Evolutionary conservation across 208 protist genomes (phyloP).

Genomic region (Leishmania major): DNA sequence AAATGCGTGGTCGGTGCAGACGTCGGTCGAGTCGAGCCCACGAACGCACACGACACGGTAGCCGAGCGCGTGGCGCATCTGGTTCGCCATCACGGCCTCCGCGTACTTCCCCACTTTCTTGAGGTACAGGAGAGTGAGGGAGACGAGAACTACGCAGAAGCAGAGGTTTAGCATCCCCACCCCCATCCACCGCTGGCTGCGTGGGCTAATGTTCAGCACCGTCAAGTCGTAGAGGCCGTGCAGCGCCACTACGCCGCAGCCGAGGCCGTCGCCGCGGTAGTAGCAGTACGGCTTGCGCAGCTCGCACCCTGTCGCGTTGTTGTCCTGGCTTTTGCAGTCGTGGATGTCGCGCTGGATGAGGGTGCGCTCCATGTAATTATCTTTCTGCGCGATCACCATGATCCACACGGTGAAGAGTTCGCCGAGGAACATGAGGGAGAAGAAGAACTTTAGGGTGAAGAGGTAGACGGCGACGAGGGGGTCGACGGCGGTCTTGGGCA

Average conservation of each 20-base stretch:
- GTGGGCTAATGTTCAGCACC: slow-evolving; percentile 67
- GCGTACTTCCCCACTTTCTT: slow-evolving; percentile 56
- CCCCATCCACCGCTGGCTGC: slow-evolving; percentile 55
- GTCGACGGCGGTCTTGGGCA: slow-evolving; percentile 62
- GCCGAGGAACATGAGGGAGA: slow-evolving; percentile 63
- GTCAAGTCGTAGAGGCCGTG: slow-evolving; percentile 85
- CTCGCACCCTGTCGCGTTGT: slow-evolving; percentile 60
- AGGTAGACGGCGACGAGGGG: slow-evolving; percentile 83
- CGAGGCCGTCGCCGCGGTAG: slow-evolving; percentile 37
- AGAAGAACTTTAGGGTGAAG: slow-evolving; percentile 78
- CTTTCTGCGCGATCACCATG: slow-evolving; percentile 48
- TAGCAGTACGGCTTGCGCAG: slow-evolving; percentile 58
- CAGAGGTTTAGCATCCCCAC: slow-evolving; percentile 67
- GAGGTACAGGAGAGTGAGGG: slow-evolving; percentile 54
- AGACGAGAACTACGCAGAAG: slow-evolving; percentile 61
- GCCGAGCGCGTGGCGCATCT: slow-evolving; percentile 69
- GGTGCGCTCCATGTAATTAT: slow-evolving; percentile 48
- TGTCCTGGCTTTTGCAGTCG: slow-evolving; percentile 39
- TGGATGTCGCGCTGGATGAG: slow-evolving; percentile 57
- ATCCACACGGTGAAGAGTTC: slow-evolving; percentile 73
- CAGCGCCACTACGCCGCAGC: slow-evolving; percentile 58
- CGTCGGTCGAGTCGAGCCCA: slow-evolving; percentile 44
- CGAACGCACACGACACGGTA: slow-evolving; percentile 81
- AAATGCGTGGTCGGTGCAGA: slow-evolving; percentile 41
- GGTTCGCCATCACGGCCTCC: slow-evolving; percentile 53